These are phyloP conservation scores for Glebionis coronaria DNA, from an alignment of 129 eudicot species.

Conservation along the genomic window DNA sequence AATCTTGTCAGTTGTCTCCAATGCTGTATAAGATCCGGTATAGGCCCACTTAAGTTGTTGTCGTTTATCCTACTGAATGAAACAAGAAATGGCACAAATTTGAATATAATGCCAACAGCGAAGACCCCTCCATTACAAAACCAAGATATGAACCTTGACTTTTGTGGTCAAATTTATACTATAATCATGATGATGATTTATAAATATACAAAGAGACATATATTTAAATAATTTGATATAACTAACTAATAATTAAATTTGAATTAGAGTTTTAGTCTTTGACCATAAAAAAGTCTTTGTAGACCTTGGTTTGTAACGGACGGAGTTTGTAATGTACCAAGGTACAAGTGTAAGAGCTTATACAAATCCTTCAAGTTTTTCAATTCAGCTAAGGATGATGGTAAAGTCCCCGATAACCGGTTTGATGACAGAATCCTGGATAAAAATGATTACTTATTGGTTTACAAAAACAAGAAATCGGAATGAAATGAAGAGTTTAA, in stretches of 20 bases:
- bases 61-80: constrained; percentile 7
- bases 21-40: not conserved
- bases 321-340: not conserved
- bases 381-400: constrained; percentile 45
- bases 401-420: constrained; percentile 53
- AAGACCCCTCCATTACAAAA: not conserved
- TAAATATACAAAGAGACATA: no score
- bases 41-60: constrained; percentile 8
- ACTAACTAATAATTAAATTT: no score
- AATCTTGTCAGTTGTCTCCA: constrained; percentile 9
- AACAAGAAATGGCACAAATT: not conserved
- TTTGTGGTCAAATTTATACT: not conserved
- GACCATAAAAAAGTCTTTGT: not conserved
- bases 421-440: constrained; percentile 63
- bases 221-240: no score
- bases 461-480: not conserved
- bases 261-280: no score
- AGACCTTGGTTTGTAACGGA: constrained; percentile 4
- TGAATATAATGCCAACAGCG: not conserved
- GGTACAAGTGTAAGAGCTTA: constrained; percentile 20
- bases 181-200: no score
- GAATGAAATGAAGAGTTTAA: not conserved
- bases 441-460: not conserved
- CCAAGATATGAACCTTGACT: not conserved
- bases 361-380: constrained; percentile 60